Conservation (phyloP, 768 basidiomycete species). For the Strobilomyces confusus region DNA sequence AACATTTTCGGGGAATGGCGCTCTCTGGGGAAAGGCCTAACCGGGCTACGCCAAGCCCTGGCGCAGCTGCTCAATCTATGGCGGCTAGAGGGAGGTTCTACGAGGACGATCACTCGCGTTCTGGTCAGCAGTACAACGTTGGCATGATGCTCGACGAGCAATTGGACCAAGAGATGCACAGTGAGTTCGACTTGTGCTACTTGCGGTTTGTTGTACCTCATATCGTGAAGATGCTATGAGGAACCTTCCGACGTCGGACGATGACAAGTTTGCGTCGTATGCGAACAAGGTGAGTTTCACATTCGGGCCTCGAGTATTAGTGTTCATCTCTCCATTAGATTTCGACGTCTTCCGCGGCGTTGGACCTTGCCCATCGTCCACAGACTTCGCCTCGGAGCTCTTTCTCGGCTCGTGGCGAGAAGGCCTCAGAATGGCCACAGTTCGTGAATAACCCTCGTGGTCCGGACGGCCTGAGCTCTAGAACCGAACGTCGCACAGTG, state of each 20-base stretch:
- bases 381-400: slow-evolving; percentile 72
- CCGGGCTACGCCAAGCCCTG: slow-evolving; percentile 53
- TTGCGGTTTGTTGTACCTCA: slow-evolving; percentile 14
- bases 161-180: slow-evolving; percentile 91
- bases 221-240: slow-evolving; percentile 71
- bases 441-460: slow-evolving; percentile 63
- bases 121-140: slow-evolving; percentile 67
- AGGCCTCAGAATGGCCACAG: slow-evolving; percentile 92
- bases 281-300: slow-evolving; percentile 53
- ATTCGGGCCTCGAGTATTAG: neutral
- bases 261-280: slow-evolving; percentile 77
- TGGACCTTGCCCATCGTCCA: slow-evolving; percentile 88
- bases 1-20: slow-evolving; percentile 69
- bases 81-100: slow-evolving; percentile 51
- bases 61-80: slow-evolving; percentile 49
- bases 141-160: slow-evolving; percentile 93
- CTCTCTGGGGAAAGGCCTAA: slow-evolving; percentile 60
- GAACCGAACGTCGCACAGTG: slow-evolving; percentile 64
- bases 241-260: slow-evolving; percentile 81
- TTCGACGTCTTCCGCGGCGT: slow-evolving; percentile 84
- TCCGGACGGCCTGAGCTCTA: slow-evolving; percentile 52
- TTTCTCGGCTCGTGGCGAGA: slow-evolving; percentile 57
- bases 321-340: slow-evolving; percentile 41
- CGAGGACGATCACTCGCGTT: slow-evolving; percentile 56
- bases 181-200: slow-evolving; percentile 42